Conservation (phyloP, 495 filamentous ascomycete species). For the Neurospora terricola region DNA sequence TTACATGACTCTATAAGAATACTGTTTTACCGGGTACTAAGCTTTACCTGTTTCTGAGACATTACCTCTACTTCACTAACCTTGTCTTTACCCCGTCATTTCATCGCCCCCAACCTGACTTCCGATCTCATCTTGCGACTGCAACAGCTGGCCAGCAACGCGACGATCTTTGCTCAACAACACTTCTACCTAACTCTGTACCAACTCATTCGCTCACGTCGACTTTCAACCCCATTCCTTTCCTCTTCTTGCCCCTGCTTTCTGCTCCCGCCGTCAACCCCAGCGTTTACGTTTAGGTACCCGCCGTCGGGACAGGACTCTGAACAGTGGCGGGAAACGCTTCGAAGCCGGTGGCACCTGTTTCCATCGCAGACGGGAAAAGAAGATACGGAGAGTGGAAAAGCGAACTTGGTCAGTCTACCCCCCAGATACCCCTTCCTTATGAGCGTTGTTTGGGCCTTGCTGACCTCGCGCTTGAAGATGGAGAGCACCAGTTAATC, state of each 20-base stretch:
- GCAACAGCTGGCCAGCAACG: not conserved
- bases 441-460: not conserved
- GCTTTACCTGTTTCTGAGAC: too few relatives aligned
- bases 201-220: not conserved
- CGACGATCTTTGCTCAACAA: not conserved
- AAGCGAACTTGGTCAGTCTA: not conserved
- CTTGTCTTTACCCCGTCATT: not conserved
- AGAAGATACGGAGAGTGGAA: not conserved
- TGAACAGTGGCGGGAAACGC: not conserved
- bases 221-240: not conserved
- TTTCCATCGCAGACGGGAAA: not conserved
- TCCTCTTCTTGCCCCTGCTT: not conserved
- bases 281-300: not conserved
- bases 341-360: not conserved
- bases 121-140: not conserved
- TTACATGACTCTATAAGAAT: too few relatives aligned
- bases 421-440: not conserved
- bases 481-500: not conserved
- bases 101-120: not conserved
- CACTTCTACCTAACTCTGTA: not conserved
- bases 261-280: not conserved
- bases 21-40: too few relatives aligned
- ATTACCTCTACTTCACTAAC: not conserved
- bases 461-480: not conserved
- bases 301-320: not conserved